These are phyloP conservation scores for Melanomma pulvis-pyrius DNA, from an alignment of 495 filamentous ascomycete genomes.

Conservation along the genomic window DNA sequence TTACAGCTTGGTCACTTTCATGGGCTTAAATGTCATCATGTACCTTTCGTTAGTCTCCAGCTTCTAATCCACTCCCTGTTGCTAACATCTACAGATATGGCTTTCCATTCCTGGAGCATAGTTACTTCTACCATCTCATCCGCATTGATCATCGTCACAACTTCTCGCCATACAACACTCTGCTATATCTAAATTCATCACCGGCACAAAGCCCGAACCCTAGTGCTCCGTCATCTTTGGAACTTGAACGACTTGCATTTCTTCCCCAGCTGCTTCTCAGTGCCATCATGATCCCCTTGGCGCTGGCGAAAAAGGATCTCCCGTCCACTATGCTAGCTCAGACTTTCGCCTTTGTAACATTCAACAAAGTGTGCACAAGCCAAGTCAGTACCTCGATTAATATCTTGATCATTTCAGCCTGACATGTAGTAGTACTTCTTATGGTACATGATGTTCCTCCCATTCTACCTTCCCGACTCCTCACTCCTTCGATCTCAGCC, in stretches of 20 bases:
- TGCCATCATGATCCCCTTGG: conserved; percentile 73
- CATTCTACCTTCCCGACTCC: conserved; percentile 83
- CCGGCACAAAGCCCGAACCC: conserved; percentile 37
- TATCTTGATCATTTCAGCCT: background rate
- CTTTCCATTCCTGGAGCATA: conserved; percentile 78
- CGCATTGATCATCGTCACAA: conserved; percentile 97
- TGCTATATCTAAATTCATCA: conserved; percentile 82
- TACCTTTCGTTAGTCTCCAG: conserved; percentile 61
- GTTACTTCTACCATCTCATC: conserved; percentile 87
- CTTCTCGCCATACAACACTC: conserved; percentile 92
- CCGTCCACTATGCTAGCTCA: conserved; percentile 94
- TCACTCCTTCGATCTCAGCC: conserved; percentile 62
- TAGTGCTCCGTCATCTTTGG: conserved; percentile 37
- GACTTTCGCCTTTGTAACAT: conserved; percentile 94
- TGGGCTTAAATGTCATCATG: conserved; percentile 74
- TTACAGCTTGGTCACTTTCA: conserved; percentile 70
- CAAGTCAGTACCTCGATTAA: conserved; percentile 62
- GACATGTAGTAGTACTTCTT: conserved; percentile 78
- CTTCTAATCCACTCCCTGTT: background rate
- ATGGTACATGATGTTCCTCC: conserved; percentile 93
- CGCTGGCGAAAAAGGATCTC: conserved; percentile 80
- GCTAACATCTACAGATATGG: conserved; percentile 57
- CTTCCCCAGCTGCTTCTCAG: conserved; percentile 81
- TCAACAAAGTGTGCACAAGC: conserved; percentile 98
- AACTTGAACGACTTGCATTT: conserved; percentile 81